Evolutionary conservation across 78 protist species (phyloP).

Genomic region (Bigelowiella natans): DNA sequence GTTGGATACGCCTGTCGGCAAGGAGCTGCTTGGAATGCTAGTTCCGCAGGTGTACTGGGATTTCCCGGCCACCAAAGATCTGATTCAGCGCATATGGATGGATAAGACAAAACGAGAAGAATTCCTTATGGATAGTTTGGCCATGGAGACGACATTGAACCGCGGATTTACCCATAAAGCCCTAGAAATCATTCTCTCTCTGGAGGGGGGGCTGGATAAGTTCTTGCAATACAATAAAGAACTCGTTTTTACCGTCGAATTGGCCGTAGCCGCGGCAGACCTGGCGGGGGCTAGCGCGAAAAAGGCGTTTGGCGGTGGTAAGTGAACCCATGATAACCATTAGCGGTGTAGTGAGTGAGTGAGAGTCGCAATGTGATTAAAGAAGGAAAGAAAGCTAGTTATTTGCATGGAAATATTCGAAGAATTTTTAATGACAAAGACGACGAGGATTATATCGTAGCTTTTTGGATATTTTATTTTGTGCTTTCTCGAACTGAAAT

Average conservation of each 20-base stretch:
- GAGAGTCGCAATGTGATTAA: no score
- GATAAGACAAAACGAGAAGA: no score
- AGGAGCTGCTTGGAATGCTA: not conserved
- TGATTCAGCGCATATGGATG: conserved; percentile 41
- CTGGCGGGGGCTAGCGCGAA: not conserved
- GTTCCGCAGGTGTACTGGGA: conserved; percentile 27
- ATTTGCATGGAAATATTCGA: no score
- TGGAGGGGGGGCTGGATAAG: not conserved
- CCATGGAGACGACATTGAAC: conserved; percentile 34
- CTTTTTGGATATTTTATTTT: not conserved
- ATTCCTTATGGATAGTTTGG: no score
- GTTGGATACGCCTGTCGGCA: not conserved
- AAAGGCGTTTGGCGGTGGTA: no score
- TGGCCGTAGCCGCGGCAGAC: not conserved
- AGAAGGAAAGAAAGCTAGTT: no score
- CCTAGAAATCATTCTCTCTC: not conserved
- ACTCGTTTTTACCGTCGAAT: not conserved
- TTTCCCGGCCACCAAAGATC: conserved; percentile 39
- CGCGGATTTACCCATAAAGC: not conserved
- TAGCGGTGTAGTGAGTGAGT: no score
- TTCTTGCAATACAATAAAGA: not conserved
- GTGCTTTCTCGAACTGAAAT: not conserved
- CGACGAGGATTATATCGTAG: not conserved
- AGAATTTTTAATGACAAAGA: no score
- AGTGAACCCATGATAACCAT: no score